phyloP scores from a whole-genome alignment of 345 rosid species.

The Sonneratia caseolaris region DNA sequence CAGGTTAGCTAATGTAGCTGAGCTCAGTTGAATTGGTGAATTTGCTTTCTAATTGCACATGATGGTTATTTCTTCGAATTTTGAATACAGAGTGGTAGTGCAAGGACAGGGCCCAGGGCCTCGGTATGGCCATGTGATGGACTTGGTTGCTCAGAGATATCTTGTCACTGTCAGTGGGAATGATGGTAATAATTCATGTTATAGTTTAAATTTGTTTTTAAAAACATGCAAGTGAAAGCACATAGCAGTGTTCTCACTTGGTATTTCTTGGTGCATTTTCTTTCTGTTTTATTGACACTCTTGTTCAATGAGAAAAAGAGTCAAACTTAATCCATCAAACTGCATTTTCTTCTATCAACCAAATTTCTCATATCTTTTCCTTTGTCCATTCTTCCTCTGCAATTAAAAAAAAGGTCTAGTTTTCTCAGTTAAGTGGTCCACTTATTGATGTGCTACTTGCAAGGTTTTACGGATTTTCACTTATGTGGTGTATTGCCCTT shows the following conservation, averaged over 20 bases:
- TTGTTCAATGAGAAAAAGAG: not conserved
- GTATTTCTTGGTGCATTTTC: not conserved
- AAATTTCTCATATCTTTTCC: not conserved
- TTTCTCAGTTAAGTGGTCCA: no score
- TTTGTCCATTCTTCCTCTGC: no score
- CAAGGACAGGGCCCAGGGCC: constrained; percentile 99
- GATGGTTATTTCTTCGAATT: not conserved
- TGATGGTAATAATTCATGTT: constrained; percentile 51
- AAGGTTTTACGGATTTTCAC: no score
- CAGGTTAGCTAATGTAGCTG: constrained; percentile 38
- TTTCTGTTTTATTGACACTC: not conserved
- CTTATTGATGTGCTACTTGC: no score
- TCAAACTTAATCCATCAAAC: not conserved
- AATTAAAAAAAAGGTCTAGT: no score
- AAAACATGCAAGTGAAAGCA: not conserved
- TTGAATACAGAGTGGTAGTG: constrained; percentile 69
- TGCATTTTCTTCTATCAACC: not conserved
- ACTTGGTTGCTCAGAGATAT: constrained; percentile 91
- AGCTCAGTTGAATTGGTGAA: not conserved
- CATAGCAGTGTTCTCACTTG: not conserved
- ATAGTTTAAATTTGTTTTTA: not conserved
- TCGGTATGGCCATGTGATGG: constrained; percentile 97
- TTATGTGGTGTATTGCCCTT: no score
- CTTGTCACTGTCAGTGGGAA: constrained; percentile 93
- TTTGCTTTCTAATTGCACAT: not conserved